Percentiles rank a stretch among this genome's conserved stretches.
Conservation (phyloP, 495 filamentous ascomycete species). For the Penicillium ochrochloron region DNA sequence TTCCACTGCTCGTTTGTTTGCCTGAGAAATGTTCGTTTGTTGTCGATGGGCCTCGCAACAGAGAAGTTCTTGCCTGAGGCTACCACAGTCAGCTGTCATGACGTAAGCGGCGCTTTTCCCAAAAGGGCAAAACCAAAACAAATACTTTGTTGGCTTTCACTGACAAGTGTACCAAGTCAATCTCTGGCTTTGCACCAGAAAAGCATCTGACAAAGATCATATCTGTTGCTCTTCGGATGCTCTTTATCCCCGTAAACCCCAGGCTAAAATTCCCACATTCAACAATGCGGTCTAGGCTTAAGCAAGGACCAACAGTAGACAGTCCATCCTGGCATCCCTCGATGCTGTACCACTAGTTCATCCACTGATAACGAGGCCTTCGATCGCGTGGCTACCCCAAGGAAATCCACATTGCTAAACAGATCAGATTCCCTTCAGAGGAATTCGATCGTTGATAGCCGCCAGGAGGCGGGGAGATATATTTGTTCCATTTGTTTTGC, state of each 20-base stretch:
- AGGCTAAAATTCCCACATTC: background rate
- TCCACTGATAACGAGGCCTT: constrained; percentile 8
- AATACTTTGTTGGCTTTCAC: constrained; percentile 25
- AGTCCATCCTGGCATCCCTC: constrained; percentile 23
- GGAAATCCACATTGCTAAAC: constrained; percentile 19
- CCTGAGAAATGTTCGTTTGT: background rate
- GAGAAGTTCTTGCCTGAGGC: constrained; percentile 18
- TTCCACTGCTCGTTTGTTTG: background rate
- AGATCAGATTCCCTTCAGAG: constrained; percentile 6
- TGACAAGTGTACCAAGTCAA: constrained; percentile 8
- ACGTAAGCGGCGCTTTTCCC: constrained; percentile 17
- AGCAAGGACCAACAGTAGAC: background rate
- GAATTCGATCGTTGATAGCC: background rate
- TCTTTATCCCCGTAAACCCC: background rate
- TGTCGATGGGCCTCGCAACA: background rate
- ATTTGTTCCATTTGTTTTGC: constrained; percentile 22
- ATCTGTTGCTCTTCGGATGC: too few species aligned
- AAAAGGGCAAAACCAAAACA: constrained; percentile 44
- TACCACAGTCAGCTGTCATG: background rate
- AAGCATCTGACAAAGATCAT: background rate
- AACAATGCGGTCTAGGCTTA: background rate
- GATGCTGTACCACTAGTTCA: constrained; percentile 23
- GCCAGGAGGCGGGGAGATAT: background rate
- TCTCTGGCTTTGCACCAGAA: background rate
- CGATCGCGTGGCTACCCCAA: constrained; percentile 25